phyloP scores from a whole-genome alignment of 768 basidiomycete species.

The Tulasnella sp. region DNA sequence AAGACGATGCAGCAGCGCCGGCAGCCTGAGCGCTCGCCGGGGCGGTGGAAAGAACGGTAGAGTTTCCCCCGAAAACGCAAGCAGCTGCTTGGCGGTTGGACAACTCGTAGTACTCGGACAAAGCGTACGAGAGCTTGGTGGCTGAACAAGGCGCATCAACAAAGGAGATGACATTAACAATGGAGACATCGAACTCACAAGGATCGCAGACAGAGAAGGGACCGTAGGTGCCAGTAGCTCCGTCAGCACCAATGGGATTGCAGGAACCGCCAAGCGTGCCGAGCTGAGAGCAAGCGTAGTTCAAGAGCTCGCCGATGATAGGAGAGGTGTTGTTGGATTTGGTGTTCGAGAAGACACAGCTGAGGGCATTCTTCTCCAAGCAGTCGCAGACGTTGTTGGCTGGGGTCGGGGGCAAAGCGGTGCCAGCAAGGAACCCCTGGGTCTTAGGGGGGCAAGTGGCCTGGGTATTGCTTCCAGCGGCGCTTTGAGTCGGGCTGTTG shows the following conservation, averaged over 20 bases:
- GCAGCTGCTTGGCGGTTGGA: constrained; percentile 54
- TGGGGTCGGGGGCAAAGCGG: constrained; percentile 76
- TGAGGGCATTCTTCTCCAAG: constrained; percentile 54
- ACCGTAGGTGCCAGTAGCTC: constrained; percentile 56
- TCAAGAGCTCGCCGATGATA: constrained; percentile 57
- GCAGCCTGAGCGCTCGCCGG: constrained; percentile 50
- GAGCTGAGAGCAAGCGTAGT: constrained; percentile 66
- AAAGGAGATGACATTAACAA: background rate
- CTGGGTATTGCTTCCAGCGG: constrained; percentile 48
- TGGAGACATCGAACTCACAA: constrained; percentile 43
- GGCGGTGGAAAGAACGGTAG: constrained; percentile 60
- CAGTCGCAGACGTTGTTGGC: constrained; percentile 74
- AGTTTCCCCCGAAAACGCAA: constrained; percentile 62
- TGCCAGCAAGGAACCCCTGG: constrained; percentile 56
- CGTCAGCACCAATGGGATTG: constrained; percentile 65
- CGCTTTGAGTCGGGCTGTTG: constrained; percentile 57
- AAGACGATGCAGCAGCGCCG: constrained; percentile 58
- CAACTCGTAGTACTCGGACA: constrained; percentile 71
- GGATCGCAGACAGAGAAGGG: constrained; percentile 38
- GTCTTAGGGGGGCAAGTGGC: constrained; percentile 61
- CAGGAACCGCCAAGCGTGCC: constrained; percentile 60
- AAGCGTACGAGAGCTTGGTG: constrained; percentile 75
- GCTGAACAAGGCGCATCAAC: constrained; percentile 40
- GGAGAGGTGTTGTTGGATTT: constrained; percentile 53
- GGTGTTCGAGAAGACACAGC: constrained; percentile 67